Evolutionary conservation across 2,329 filamentous ascomycete species (phyloP).

Genomic region (Fusarium redolens): DNA sequence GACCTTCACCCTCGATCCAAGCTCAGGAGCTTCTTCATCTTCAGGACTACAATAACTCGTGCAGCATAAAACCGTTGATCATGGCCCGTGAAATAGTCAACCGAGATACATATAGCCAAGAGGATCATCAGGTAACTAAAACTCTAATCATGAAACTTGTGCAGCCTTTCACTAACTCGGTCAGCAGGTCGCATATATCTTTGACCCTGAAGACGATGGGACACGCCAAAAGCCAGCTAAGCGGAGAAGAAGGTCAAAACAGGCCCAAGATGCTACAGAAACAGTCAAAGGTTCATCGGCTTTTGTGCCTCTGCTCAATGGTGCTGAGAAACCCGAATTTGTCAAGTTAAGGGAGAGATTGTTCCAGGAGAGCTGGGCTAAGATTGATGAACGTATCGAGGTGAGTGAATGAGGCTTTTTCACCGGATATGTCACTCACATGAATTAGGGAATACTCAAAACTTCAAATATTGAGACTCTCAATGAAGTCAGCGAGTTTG

Average conservation of each 20-base stretch:
- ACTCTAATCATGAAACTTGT: neutral
- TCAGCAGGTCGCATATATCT: conserved; percentile 70
- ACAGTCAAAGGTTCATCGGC: conserved; percentile 35
- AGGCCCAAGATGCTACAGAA: conserved; percentile 38
- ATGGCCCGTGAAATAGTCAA: conserved; percentile 42
- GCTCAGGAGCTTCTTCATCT: conserved; percentile 15
- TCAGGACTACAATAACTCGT: neutral
- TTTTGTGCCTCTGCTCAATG: conserved; percentile 67
- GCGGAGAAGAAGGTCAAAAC: conserved; percentile 64
- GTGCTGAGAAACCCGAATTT: conserved; percentile 61
- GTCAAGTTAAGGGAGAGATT: conserved; percentile 66
- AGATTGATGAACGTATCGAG: conserved; percentile 72
- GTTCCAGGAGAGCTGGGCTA: conserved; percentile 73
- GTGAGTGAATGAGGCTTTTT: conserved; percentile 29
- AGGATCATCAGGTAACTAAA: conserved; percentile 58
- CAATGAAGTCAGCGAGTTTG: conserved; percentile 67
- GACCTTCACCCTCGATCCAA: conserved; percentile 12
- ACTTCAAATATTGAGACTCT: conserved; percentile 71
- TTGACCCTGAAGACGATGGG: conserved; percentile 61
- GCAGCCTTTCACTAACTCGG: conserved; percentile 25
- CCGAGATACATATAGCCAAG: conserved; percentile 49
- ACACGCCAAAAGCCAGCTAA: conserved; percentile 60
- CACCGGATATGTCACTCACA: conserved; percentile 39
- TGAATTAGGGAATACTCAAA: conserved; percentile 63
- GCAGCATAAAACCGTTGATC: neutral